phyloP scores from a whole-genome alignment of 2,329 filamentous ascomycete species.

The Neocatenulostroma microsporum region DNA sequence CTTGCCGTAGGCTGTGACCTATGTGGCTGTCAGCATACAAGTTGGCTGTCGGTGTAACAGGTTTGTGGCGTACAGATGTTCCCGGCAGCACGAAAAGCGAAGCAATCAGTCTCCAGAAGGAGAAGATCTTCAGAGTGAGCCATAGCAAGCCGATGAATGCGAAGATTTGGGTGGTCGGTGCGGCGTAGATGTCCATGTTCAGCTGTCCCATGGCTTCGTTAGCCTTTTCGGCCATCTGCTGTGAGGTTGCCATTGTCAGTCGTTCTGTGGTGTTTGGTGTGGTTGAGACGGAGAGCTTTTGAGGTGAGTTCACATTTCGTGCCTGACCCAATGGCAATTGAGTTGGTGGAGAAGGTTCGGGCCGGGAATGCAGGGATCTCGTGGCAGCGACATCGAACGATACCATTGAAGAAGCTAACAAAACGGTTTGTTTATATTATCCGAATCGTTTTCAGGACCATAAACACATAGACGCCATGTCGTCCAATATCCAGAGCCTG shows the following conservation, averaged over 20 bases:
- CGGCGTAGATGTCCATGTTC: conserved; percentile 24
- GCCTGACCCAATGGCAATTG: no score
- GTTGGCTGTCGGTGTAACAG: no score
- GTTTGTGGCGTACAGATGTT: conserved; percentile 33
- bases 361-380: no score
- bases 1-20: conserved; percentile 86
- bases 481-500: conserved; percentile 13
- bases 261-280: no score
- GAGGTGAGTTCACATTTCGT: no score
- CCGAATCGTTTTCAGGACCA: no score
- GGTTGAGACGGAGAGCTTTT: no score
- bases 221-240: conserved; percentile 12
- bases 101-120: conserved; percentile 40
- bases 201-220: conserved; percentile 12
- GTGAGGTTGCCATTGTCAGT: conserved; percentile 4
- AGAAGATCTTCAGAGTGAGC: conserved; percentile 35
- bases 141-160: conserved; percentile 33
- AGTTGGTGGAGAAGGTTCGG: no score
- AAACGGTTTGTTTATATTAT: no score
- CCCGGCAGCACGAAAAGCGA: conserved; percentile 45
- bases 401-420: no score
- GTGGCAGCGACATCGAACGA: no score
- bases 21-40: conserved; percentile 6
- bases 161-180: conserved; percentile 27
- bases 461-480: conserved; percentile 4